Evolutionary conservation across 2,329 filamentous ascomycete species (phyloP), one percentile per base, ranked within the genome.

Genomic region (Hymenoscyphus occultus): DNA sequence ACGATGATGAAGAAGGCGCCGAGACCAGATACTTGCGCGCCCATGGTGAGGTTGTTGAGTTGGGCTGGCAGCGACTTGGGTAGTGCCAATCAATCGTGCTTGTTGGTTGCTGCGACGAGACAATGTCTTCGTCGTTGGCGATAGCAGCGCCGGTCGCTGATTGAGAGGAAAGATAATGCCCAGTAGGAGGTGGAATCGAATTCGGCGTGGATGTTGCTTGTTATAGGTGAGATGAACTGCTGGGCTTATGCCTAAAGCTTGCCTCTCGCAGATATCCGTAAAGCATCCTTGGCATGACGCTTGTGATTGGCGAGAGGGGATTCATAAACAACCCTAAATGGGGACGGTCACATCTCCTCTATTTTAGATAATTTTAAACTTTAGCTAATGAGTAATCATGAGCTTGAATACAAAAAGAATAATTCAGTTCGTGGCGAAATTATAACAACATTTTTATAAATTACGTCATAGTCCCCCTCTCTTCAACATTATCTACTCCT

Each of bases 1-100:
- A 94, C 77, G 74, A 92, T 83, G 75, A 96, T 87, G 76, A 93
- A 84, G 79, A 93, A 86, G 70, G 88, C 86, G 74, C 87, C 87
- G 68, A 89, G 84, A 74, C 88, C 87, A 70, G 84, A 81, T 60
- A 84, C 79, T 69, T 82, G 82, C 74, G 83, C 80, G 83, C 88
- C 88, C 39, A 39, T 60, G 4, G 42, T 14, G 40, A 39, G 48
- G 40, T n/a, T n/a, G 19, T 16, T 28, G 59, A 9, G 28, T 28
- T 28, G 6, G 19, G 28, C n/a, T 45, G 39, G 19, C 39, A 22
- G 31, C 48, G 59, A 39, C 39, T 32, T 16, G 39, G 40, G 5
- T 5, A 12, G 13, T 45, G 42, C 16, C 14, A n/a, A 19, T 7
- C 5, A 45, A 19, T 45, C 42, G 16, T 45, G 42, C 42, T 45